Evolutionary conservation across 495 filamentous ascomycete species (phyloP).

Genomic region (Copromyces sp.): DNA sequence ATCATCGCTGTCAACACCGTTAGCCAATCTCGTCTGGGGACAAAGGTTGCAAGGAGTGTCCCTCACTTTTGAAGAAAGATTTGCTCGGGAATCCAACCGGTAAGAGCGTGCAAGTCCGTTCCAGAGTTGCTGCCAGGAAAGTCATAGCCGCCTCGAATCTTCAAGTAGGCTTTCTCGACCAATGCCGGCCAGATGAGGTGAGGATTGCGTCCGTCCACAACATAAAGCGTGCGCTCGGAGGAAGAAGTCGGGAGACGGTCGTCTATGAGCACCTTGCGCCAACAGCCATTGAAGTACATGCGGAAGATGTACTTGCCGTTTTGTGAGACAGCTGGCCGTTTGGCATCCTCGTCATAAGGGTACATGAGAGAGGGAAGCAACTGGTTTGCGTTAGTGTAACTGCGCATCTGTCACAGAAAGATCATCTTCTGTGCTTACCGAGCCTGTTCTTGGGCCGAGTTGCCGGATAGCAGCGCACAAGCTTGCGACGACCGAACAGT

Average conservation of each 20-base stretch:
- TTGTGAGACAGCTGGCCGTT: slow-evolving; percentile 49
- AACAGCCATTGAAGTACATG: slow-evolving; percentile 91
- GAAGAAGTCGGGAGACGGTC: slow-evolving; percentile 75
- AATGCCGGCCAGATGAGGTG: slow-evolving; percentile 81
- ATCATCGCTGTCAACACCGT: slow-evolving; percentile 44
- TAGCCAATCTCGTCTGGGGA: background rate
- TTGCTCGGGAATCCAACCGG: slow-evolving; percentile 95
- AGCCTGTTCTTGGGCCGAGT: slow-evolving; percentile 24
- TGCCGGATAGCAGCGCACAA: slow-evolving; percentile 64
- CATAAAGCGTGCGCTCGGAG: slow-evolving; percentile 65
- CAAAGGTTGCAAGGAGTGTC: background rate
- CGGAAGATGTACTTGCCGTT: slow-evolving; percentile 87
- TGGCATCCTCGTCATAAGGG: slow-evolving; percentile 52
- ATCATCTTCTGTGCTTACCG: slow-evolving; percentile 13
- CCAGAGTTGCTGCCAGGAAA: slow-evolving; percentile 98
- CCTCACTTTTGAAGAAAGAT: slow-evolving; percentile 67
- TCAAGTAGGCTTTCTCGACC: slow-evolving; percentile 96
- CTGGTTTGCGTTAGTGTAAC: slow-evolving; percentile 27
- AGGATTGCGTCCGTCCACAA: slow-evolving; percentile 77
- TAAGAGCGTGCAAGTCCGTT: slow-evolving; percentile 82
- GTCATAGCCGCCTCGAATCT: slow-evolving; percentile 90
- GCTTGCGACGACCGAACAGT: slow-evolving; percentile 95
- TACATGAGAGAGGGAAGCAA: slow-evolving; percentile 59
- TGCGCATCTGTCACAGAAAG: background rate
- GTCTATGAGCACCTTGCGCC: slow-evolving; percentile 78